Evolutionary conservation across 208 protist genomes (phyloP), one percentile per base, ranked within the genome.

Genomic region (Leishmania major): DNA sequence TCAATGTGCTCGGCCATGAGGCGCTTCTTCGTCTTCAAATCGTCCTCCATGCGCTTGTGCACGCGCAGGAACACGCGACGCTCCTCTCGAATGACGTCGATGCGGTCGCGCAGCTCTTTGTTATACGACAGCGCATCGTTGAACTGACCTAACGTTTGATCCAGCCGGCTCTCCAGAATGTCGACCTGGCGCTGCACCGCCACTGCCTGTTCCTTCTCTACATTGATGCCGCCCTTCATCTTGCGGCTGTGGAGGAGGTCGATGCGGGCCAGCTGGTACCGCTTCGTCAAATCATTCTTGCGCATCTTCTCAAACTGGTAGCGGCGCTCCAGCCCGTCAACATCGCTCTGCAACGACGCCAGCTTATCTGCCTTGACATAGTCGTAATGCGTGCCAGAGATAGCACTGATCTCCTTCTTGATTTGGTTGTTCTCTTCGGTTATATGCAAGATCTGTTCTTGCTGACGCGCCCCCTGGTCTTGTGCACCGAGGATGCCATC

Each of bases 11-110:
- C 92, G 3, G 97, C 95, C 97, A 99, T 99, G 72, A 92, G 78
- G 51, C 92, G 89, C 90, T 99, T 99, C 88, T 98, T 97, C 47
- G 93, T 86, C 47, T 89, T 87, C 15, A 99, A 87, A 83, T 99
- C 96, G 57, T 96, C 91, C 84, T 99, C 98, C 87, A 99, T 93
- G 81, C 96, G 96, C 79, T 98, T 98, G 89, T 99, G 97, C 69
- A 99, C 95, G n/a, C 92, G 95, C 87, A 99, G 98, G 85, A 99
- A 99, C 15, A 99, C 97, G 49, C 97, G 91, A 19, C 98, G 93
- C 87, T 99, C 98, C 62, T 97, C 94, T 31, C 98, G 90, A 40
- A 99, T 97, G 85, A 98, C 97, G 89, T 99, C 97, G 81, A 99
- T 99, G 76, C 97, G 84, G 78, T 99, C 98, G 59, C 98, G 95